Conservation (phyloP, 2,329 filamentous ascomycete genomes). For the Ophiostoma australiae region DNA sequence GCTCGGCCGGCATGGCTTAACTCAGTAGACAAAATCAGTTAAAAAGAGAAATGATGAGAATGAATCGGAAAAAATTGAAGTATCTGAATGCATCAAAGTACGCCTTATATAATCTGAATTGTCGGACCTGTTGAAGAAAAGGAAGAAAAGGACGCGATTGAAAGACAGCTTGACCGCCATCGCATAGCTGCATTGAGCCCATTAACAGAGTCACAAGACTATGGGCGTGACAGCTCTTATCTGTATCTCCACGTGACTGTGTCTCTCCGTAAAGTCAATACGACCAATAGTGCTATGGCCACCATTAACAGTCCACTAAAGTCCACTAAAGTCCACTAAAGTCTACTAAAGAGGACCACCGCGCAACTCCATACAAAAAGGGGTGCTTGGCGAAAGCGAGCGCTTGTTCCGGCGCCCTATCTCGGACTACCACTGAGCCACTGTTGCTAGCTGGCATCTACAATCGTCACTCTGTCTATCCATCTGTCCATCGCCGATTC, state of each 20-base stretch:
- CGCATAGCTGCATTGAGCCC: neutral
- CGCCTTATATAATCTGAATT: no score
- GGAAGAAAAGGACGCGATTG: no score
- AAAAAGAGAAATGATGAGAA: no score
- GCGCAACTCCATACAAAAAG: neutral
- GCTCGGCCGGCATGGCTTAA: no score
- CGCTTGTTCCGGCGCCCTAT: constrained; percentile 10
- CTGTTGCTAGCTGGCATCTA: constrained; percentile 12
- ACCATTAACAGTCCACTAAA: neutral
- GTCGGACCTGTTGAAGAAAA: no score
- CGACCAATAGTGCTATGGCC: neutral
- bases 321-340: no score
- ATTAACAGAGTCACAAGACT: neutral
- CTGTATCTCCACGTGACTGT: neutral
- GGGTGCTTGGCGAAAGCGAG: neutral
- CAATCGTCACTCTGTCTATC: neutral
- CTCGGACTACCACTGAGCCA: neutral
- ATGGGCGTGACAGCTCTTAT: neutral
- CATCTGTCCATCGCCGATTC: neutral
- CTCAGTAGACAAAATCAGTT: no score
- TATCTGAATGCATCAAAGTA: no score
- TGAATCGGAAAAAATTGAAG: no score
- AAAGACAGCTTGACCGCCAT: neutral
- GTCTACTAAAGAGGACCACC: neutral
- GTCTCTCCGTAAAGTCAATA: neutral